These are phyloP conservation scores for Podospora pseudoanserina DNA, from an alignment of 495 filamentous ascomycete genomes.

Conservation along the genomic window DNA sequence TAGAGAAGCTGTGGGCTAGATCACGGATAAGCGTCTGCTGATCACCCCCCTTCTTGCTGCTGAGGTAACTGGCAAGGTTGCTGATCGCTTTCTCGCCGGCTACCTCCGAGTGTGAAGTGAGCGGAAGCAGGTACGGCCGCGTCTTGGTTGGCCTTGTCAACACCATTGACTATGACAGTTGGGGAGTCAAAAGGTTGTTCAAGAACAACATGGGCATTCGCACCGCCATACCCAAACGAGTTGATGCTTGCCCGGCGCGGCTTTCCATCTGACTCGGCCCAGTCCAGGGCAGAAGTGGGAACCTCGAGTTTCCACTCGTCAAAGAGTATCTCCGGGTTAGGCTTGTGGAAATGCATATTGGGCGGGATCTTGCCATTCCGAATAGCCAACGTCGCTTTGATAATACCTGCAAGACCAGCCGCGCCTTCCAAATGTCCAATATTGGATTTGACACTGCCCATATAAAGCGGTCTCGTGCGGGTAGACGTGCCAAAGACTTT, in stretches of 20 bases:
- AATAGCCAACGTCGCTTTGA: conserved; percentile 49
- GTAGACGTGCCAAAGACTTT: not conserved
- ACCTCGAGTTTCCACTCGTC: conserved; percentile 19
- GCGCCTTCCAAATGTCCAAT: conserved; percentile 49
- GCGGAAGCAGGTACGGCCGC: too few relatives aligned
- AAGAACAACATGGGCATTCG: conserved; percentile 37
- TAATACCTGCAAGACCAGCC: conserved; percentile 46
- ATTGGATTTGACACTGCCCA: conserved; percentile 46
- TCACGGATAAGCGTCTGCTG: too few relatives aligned
- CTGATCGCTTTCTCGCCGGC: too few relatives aligned
- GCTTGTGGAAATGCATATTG: conserved; percentile 37
- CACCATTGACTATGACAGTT: too few relatives aligned
- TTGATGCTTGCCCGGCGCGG: conserved; percentile 33
- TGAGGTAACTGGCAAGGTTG: too few relatives aligned
- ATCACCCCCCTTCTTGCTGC: too few relatives aligned
- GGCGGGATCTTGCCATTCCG: conserved; percentile 44
- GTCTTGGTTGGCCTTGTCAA: too few relatives aligned
- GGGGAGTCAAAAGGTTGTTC: conserved; percentile 5
- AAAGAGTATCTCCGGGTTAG: conserved; percentile 42
- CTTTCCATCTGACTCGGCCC: conserved; percentile 7
- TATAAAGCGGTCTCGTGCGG: not conserved
- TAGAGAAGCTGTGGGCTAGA: too few relatives aligned
- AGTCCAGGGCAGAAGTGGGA: conserved; percentile 19
- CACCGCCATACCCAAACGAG: conserved; percentile 41
- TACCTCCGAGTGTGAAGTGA: too few relatives aligned